phyloP scores from a whole-genome alignment of 129 eudicot genomes.

The Pulicaria dysenterica region DNA sequence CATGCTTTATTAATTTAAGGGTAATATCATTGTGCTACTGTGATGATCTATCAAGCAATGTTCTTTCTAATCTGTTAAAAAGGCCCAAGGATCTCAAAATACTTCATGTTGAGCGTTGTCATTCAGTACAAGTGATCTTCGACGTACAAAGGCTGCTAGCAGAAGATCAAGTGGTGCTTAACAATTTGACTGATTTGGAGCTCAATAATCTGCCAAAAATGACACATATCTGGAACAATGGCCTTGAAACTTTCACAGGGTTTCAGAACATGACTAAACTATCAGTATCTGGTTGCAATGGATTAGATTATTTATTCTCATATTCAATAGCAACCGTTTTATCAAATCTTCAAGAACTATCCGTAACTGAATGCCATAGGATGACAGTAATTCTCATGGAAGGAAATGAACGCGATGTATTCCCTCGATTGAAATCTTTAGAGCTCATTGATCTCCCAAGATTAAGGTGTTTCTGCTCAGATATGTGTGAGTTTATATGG shows the following conservation, averaged over 20 bases:
- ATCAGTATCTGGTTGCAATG: slow-evolving; percentile 23
- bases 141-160: slow-evolving; percentile 13
- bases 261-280: slow-evolving; percentile 32
- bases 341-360: slow-evolving; percentile 27
- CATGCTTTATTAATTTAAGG: slow-evolving; percentile 19
- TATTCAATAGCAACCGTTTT: slow-evolving; percentile 16
- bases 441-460: slow-evolving; percentile 30
- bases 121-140: slow-evolving; percentile 17
- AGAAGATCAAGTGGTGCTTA: slow-evolving; percentile 22
- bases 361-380: slow-evolving; percentile 26
- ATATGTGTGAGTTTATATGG: slow-evolving; percentile 14
- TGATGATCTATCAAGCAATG: slow-evolving; percentile 31
- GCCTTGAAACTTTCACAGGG: slow-evolving; percentile 22
- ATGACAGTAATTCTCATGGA: slow-evolving; percentile 25
- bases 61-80: slow-evolving; percentile 13
- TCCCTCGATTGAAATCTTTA: slow-evolving; percentile 26
- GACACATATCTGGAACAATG: slow-evolving; percentile 35
- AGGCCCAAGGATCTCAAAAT: slow-evolving; percentile 22
- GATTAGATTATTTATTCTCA: slow-evolving; percentile 15
- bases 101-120: slow-evolving; percentile 28
- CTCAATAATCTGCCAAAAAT: slow-evolving; percentile 1
- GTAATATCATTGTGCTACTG: slow-evolving; percentile 26
- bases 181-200: slow-evolving; percentile 23
- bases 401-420: slow-evolving; percentile 5
- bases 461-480: slow-evolving; percentile 19